Evolutionary conservation across 2,329 filamentous ascomycete species (phyloP).

Genomic region (Fusarium sterilihyphosum): DNA sequence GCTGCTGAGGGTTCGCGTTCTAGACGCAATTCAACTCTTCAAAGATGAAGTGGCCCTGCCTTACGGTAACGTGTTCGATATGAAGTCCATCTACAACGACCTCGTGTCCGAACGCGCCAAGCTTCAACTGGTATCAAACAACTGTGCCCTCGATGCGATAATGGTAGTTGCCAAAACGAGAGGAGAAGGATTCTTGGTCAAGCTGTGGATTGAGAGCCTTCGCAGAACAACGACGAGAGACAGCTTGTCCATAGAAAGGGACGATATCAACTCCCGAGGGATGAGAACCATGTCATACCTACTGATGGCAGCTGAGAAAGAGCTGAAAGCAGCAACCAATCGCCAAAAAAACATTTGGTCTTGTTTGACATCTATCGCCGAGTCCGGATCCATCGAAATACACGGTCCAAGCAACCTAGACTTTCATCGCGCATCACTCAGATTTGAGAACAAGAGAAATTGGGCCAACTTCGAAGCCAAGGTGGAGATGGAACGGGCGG

Average conservation of each 20-base stretch:
- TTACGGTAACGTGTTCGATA: not conserved
- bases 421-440: not conserved
- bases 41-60: not conserved
- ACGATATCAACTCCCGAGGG: not conserved
- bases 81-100: not conserved
- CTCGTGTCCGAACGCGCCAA: not conserved
- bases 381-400: not conserved
- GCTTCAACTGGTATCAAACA: not conserved
- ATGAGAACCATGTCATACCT: not conserved
- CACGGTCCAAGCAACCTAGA: not conserved
- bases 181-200: not conserved
- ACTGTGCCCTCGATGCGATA: not conserved
- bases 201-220: not conserved
- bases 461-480: not conserved
- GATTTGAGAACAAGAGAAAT: not conserved
- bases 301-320: not conserved
- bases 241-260: not conserved
- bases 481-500: not conserved
- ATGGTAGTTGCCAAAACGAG: not conserved
- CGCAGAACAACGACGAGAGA: not conserved
- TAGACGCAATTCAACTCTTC: not conserved
- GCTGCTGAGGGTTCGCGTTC: not conserved
- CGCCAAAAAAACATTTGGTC: not conserved
- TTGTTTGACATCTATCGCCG: not conserved
- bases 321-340: not conserved